phyloP scores from a whole-genome alignment of 2,329 filamentous ascomycete species.

The Fusarium bactridioides region DNA sequence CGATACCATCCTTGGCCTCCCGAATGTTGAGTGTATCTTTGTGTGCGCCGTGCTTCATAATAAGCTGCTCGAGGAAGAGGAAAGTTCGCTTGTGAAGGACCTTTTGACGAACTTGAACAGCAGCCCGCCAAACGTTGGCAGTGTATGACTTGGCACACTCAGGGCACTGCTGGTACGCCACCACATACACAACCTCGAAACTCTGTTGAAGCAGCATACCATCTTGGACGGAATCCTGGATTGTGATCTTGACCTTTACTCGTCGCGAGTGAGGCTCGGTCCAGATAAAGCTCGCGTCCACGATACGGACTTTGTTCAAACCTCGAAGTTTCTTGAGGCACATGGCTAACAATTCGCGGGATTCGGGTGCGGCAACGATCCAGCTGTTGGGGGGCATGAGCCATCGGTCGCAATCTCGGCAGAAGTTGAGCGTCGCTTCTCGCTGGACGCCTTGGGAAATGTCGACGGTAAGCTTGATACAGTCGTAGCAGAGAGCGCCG shows the following conservation, averaged over 20 bases:
- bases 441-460: slow-evolving; percentile 91
- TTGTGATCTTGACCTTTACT: slow-evolving; percentile 93
- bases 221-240: slow-evolving; percentile 74
- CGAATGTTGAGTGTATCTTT: slow-evolving; percentile 97
- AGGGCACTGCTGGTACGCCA: slow-evolving; percentile 91
- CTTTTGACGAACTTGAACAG: slow-evolving; percentile 95
- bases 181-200: slow-evolving; percentile 93
- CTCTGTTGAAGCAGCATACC: slow-evolving; percentile 83
- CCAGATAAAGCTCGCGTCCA: slow-evolving; percentile 97
- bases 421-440: slow-evolving; percentile 89
- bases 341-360: slow-evolving; percentile 88
- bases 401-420: slow-evolving; percentile 94
- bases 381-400: slow-evolving; percentile 85
- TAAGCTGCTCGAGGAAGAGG: slow-evolving; percentile 84
- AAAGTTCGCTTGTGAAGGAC: slow-evolving; percentile 89
- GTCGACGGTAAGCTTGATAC: slow-evolving; percentile 92
- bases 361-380: slow-evolving; percentile 86
- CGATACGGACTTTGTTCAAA: slow-evolving; percentile 88
- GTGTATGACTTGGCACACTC: slow-evolving; percentile 97
- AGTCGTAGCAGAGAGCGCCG: slow-evolving; percentile 94
- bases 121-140: slow-evolving; percentile 92
- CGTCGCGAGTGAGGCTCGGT: slow-evolving; percentile 95
- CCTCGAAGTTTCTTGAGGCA: slow-evolving; percentile 90
- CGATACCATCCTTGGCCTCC: slow-evolving; percentile 92
- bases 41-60: slow-evolving; percentile 92